Evolutionary conservation across 345 rosid species (phyloP).

Genomic region (Boechera stricta): DNA sequence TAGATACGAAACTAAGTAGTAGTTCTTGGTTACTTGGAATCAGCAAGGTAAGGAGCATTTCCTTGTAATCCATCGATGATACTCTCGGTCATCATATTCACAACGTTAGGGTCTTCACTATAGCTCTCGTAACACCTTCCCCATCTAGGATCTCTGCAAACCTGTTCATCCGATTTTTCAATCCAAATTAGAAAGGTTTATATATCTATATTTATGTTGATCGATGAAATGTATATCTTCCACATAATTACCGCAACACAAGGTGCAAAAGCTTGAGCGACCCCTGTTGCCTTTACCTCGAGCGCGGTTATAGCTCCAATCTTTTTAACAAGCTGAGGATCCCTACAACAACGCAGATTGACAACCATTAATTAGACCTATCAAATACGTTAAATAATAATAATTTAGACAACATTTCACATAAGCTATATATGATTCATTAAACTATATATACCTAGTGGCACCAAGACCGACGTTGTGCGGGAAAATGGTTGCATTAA

Average conservation of each 20-base stretch:
- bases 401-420: neutral
- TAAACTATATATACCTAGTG: slow-evolving; percentile 54
- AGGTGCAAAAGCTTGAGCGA: slow-evolving; percentile 82
- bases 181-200: neutral
- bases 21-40: slow-evolving; percentile 30
- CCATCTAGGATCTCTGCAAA: slow-evolving; percentile 98
- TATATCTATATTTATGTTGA: neutral
- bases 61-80: slow-evolving; percentile 86
- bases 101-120: slow-evolving; percentile 77
- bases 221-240: too few species aligned
- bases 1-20: neutral
- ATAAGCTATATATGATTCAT: neutral
- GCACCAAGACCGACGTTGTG: slow-evolving; percentile 90
- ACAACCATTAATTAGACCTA: neutral
- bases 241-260: slow-evolving; percentile 69
- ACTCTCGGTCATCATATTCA: slow-evolving; percentile 71
- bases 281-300: slow-evolving; percentile 88
- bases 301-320: slow-evolving; percentile 94
- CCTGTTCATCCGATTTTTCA: slow-evolving; percentile 50
- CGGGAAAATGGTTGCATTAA: slow-evolving; percentile 87
- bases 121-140: slow-evolving; percentile 96
- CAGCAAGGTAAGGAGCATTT: slow-evolving; percentile 62
- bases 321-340: slow-evolving; percentile 73
- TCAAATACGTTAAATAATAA: neutral
- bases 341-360: slow-evolving; percentile 50